Percentiles rank a stretch among this genome's conserved stretches.
Conservation (phyloP, 1,284 basidiomycete genomes). For the Heliocybe sulcata region DNA sequence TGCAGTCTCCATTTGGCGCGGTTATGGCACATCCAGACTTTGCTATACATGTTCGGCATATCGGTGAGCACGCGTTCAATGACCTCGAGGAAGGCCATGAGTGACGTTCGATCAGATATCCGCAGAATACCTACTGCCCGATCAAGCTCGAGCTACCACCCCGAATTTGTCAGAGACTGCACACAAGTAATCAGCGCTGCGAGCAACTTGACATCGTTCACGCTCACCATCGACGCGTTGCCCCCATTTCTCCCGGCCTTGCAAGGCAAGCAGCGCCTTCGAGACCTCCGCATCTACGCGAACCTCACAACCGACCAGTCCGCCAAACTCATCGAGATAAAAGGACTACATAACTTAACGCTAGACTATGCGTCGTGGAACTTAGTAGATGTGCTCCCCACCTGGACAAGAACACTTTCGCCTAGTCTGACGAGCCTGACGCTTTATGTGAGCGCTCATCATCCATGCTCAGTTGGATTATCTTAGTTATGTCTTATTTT, state of each 20-base stretch:
- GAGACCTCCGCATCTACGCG: constrained; percentile 40
- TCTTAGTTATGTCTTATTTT: background rate
- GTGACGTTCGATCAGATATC: constrained; percentile 35
- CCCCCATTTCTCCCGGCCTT: constrained; percentile 41
- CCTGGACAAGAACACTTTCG: constrained; percentile 37
- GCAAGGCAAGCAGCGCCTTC: constrained; percentile 33
- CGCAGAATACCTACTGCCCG: constrained; percentile 32
- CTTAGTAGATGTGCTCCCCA: constrained; percentile 46
- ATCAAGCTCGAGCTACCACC: constrained; percentile 22
- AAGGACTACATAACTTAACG: constrained; percentile 34
- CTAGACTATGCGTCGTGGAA: constrained; percentile 57
- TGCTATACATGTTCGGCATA: constrained; percentile 47
- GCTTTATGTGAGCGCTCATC: constrained; percentile 50
- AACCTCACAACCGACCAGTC: constrained; percentile 42
- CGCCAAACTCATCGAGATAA: constrained; percentile 32
- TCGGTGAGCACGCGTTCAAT: constrained; percentile 34
- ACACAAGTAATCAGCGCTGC: constrained; percentile 37
- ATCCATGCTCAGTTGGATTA: too few species aligned
- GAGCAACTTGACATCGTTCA: constrained; percentile 47
- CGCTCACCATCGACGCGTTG: constrained; percentile 40
- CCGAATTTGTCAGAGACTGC: constrained; percentile 47
- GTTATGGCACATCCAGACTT: constrained; percentile 43
- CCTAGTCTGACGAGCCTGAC: constrained; percentile 43
- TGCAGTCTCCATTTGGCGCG: constrained; percentile 52
- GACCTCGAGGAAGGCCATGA: background rate